Base-by-base conservation (phyloP, 495 filamentous ascomycete genomes). In the Aspergillus bridgeri region DNA sequence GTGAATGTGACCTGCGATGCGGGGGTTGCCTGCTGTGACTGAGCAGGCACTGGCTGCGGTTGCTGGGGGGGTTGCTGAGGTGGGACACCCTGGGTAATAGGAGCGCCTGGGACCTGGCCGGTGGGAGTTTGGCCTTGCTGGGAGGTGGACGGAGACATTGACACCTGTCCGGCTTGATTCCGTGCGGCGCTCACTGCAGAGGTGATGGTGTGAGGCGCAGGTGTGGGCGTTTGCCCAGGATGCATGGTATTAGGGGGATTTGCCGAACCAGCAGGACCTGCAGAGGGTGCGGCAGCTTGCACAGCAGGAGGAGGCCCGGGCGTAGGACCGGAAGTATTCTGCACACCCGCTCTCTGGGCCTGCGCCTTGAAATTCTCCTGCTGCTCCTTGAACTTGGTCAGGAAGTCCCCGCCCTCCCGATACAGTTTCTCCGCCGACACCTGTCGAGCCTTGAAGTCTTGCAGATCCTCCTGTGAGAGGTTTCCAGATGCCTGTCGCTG, bases 111-210 rank as follows among this genome's bases (percentile, higher is more conserved):
- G 0, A 74, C 69, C 6, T 79, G 75, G 60, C 65, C 50, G 25
- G 73, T 57, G 15, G 75, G 67, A 20, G 66, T 58, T 42, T 76
- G 73, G 5, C 73, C 69, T 29, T 71, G 67, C 27, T 75, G 75
- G 3, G 73, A 70, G 18, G 65, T 63, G 9, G 74, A 66, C 0
- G 74, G 75, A 6, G 75, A 75, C 71, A 74, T 72, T 3, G 65
- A 71, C 58, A 68, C 62, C 33, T 71, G 65, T 1, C 72, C 70
- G 15, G 76, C 69, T 58, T 79, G 79, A 23, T 67, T 78, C 22
- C 80, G 70, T 17, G 80, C 80, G 21, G 79, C 79, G 59, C 75
- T 80, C 24, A 82, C 73, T 5, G 80, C 80, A 45, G 80, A 81
- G 56, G 76, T 83, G 33, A 82, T 75, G 1, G 78, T 81, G 58